Evolutionary conservation across 1,139 yeast species (phyloP).

Genomic region (Eremothecium cymbalariae): DNA sequence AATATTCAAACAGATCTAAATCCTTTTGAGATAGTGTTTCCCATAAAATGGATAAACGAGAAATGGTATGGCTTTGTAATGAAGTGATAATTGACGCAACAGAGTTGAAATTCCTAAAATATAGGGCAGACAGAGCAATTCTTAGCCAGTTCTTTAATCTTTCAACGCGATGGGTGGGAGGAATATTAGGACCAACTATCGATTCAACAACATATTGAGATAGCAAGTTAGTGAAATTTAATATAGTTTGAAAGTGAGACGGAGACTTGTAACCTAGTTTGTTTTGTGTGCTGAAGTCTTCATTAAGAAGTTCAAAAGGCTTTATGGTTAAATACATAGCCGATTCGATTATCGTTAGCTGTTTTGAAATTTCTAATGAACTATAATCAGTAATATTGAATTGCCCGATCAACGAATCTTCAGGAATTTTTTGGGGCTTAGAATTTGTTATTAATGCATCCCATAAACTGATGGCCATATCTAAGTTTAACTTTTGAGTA

Average conservation of each 20-base stretch:
- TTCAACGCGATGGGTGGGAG: conserved; percentile 34
- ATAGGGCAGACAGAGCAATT: conserved; percentile 72
- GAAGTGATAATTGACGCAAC: conserved; percentile 83
- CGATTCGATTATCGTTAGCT: conserved; percentile 73
- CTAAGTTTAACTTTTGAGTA: conserved; percentile 10
- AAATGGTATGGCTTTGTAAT: conserved; percentile 70
- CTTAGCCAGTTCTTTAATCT: conserved; percentile 76
- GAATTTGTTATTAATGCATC: conserved; percentile 9
- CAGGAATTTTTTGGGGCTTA: conserved; percentile 4
- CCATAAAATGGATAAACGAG: conserved; percentile 66
- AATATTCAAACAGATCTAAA: conserved; percentile 52
- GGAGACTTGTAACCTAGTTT: conserved; percentile 56
- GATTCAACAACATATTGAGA: conserved; percentile 81
- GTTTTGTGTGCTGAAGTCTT: conserved; percentile 63
- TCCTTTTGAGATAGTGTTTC: conserved; percentile 55
- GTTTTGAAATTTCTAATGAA: conserved; percentile 77
- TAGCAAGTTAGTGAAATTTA: conserved; percentile 68
- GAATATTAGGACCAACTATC: conserved; percentile 46
- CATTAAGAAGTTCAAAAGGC: conserved; percentile 55
- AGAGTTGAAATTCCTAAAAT: conserved; percentile 75
- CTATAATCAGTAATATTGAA: conserved; percentile 59
- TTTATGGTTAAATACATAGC: conserved; percentile 57
- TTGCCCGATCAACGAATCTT: conserved; percentile 20
- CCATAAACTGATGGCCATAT: conserved; percentile 14
- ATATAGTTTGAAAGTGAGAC: conserved; percentile 63